Conservation (phyloP, 805 yeast genomes). For the Yarrowia osloensis region DNA sequence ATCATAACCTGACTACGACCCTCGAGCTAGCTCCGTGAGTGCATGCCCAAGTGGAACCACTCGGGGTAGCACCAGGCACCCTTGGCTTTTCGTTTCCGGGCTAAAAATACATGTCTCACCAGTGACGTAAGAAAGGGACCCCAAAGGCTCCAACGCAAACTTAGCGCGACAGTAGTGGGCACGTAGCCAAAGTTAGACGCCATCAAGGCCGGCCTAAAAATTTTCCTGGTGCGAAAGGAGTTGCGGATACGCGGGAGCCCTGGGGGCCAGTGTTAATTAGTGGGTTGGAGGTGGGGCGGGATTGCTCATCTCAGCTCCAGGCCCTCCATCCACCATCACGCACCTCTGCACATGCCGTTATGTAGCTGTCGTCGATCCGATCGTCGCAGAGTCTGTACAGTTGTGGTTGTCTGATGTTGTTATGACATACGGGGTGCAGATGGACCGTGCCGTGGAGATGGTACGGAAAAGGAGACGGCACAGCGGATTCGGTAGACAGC, state of each 20-base stretch:
- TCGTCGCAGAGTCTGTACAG: background rate
- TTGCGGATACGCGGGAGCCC: background rate
- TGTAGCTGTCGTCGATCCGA: background rate
- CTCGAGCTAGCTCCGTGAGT: background rate
- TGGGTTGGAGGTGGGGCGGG: too few relatives aligned
- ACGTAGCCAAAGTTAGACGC: background rate
- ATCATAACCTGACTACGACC: background rate
- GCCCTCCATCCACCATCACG: too few relatives aligned
- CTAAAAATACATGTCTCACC: too few relatives aligned
- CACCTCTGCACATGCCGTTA: background rate
- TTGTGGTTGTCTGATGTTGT: background rate
- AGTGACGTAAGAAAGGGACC: constrained; percentile 3
- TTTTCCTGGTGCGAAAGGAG: background rate
- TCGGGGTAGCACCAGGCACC: background rate
- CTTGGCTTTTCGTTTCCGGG: background rate
- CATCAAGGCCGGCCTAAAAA: background rate
- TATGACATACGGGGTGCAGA: background rate
- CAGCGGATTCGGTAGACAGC: too few relatives aligned
- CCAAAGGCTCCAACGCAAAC: background rate
- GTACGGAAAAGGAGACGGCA: too few relatives aligned
- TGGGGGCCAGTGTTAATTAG: too few relatives aligned
- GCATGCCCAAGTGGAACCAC: background rate
- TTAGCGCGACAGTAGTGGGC: background rate
- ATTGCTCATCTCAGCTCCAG: too few relatives aligned
- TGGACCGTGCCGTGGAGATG: background rate